Base-by-base conservation (phyloP, 1,139 yeast species). In the Geotrichum klebahnii region DNA sequence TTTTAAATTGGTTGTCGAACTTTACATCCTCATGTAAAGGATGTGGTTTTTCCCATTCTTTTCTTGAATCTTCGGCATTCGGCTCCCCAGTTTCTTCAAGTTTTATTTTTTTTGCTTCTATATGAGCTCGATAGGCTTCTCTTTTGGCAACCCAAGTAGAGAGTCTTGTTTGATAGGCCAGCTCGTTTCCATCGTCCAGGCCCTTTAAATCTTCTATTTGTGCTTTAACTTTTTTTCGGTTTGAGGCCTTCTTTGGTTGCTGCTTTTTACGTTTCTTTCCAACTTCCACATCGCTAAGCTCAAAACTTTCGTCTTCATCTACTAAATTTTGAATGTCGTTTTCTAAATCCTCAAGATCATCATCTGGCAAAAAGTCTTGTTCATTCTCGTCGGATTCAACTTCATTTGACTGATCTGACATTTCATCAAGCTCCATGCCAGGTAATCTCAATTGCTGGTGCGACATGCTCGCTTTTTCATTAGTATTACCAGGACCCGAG, bases 131-230 rank as follows among this genome's bases (percentile, higher is more conserved):
- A 47, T 57, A 61, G 54, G 52, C 68, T 61, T 39, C 58, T 48
- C 64, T 66, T 51, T 74, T 70, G 1, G 64, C 59, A 0, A 71
- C 64, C 97, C 97, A 90, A 5, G 66, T 63, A 3, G 66, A 63
- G 3, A 88, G 65, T 51, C 97, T 68, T 26, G 68, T 65, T 56
- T 80, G 81, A 62, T 83, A 89, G 23, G 72, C 65, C 1, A 57
- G 51, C 56, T 84, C 94, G 61, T 86, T 81, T 2, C 96, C 97
- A 64, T 89, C 97, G 63, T 89, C 97, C 8, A 75, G 61, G 54
- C 79, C 78, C 45, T 76, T 63, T 3, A 67, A 56, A n/a, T 68
- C 72, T 14, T 67, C 69, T 14, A 38, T 53, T 50, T 32, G 53
- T 49, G 19, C 51, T 32, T 45, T 44, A 39, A 31, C 50, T 44